Conservation (phyloP, 768 basidiomycete species). For the Mycena polygramma region DNA sequence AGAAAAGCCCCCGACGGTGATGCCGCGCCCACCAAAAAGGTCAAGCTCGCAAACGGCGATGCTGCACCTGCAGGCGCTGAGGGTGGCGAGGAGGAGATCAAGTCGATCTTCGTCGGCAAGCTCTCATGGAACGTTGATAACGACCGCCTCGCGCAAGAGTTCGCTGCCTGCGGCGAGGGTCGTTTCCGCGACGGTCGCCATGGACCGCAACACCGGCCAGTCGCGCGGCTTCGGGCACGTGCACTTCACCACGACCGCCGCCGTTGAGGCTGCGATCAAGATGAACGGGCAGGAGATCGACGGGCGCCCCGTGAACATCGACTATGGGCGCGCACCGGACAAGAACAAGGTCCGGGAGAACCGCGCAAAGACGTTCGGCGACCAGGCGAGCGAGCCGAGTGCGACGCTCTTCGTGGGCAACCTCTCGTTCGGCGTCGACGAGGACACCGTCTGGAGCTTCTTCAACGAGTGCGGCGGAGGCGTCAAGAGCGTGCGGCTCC, state of each 20-base stretch:
- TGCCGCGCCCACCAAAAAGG: conserved; percentile 81
- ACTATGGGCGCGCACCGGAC: conserved; percentile 76
- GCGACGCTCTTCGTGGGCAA: conserved; percentile 92
- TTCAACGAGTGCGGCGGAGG: conserved; percentile 87
- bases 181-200: conserved; percentile 88
- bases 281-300: conserved; percentile 93
- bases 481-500: conserved; percentile 89
- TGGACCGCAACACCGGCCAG: conserved; percentile 84
- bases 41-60: conserved; percentile 76
- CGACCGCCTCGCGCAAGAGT: conserved; percentile 94
- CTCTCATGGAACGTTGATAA: conserved; percentile 98
- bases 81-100: conserved; percentile 63
- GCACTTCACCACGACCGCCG: conserved; percentile 76
- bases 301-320: conserved; percentile 89
- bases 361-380: conserved; percentile 83
- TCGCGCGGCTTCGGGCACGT: conserved; percentile 91
- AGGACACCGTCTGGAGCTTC: conserved; percentile 90
- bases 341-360: conserved; percentile 71
- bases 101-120: conserved; percentile 90
- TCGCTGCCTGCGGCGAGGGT: conserved; percentile 91
- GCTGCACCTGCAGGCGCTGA: conserved; percentile 54
- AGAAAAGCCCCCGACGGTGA: conserved; percentile 82
- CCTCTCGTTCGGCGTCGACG: conserved; percentile 81
- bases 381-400: conserved; percentile 74
- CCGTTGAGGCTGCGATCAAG: conserved; percentile 84